Base-by-base conservation (phyloP, 768 basidiomycete species). In the Amanita phalloides region DNA sequence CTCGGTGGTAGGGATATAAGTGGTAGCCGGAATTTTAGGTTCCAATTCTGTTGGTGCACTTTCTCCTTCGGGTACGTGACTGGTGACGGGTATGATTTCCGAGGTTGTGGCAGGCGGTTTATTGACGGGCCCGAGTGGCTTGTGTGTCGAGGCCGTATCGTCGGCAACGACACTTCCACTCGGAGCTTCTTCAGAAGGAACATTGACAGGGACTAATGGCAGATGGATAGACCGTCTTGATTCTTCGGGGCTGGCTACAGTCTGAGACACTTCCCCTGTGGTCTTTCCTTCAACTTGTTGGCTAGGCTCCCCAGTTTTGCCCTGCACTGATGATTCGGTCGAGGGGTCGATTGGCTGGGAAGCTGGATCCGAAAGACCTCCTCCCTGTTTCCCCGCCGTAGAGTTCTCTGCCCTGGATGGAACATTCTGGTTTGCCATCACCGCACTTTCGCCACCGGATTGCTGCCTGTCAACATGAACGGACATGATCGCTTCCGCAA, bases 191-290 rank as follows among this genome's bases (percentile, higher is more conserved):
- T 52, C 51, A 28, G 44, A 42, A 10, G 43, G 11, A 26, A 37
- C 33, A 36, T 52, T 52, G 44, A 52, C 43, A 14, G 51, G 51
- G 9, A 52, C 35, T 13, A 52, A 26, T 6, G 51, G 35, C 35
- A 45, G 36, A 28, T 28, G 42, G 10, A 45, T 14, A 21, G 43
- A 10, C 23, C 35, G 32, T 30, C 23, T 52, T 45, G 30, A 20
- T 36, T 44, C 49, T 21, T 30, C 41, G 11, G 43, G 8, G 42
- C 8, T 2, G 41, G 1, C 17, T n/a, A 43, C 20, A 17, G 17
- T 17, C 41, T 50, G 49, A 50, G 39, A 50, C 49, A 50, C 21
- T 23, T 39, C 37, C 25, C 17, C 35, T 25, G 25, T 3, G 3
- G 32, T 32, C 32, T 47, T 26, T 13, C 10, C 32, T 21, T 17